Evolutionary conservation across 2,329 filamentous ascomycete genomes (phyloP).

Genomic region (Proliferodiscus dingleyae): DNA sequence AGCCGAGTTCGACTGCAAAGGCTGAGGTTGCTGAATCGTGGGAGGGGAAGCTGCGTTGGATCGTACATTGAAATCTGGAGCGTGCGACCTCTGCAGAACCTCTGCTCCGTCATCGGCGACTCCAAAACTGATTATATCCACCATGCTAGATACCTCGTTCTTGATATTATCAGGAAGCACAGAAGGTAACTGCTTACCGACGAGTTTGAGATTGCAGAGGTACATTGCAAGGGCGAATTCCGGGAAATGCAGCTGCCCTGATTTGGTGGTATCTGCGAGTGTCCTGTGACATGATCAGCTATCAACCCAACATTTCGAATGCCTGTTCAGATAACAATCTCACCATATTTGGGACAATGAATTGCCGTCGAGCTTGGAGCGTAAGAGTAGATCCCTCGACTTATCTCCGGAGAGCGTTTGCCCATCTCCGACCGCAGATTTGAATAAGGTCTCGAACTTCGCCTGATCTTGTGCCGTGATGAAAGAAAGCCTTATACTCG

Average conservation of each 20-base stretch:
- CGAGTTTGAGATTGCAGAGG: conserved; percentile 88
- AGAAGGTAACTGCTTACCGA: conserved; percentile 74
- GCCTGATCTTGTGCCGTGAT: conserved; percentile 92
- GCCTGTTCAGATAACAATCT: conserved; percentile 21
- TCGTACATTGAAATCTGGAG: conserved; percentile 63
- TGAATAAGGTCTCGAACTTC: conserved; percentile 97
- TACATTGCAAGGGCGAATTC: conserved; percentile 99
- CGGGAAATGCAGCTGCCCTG: conserved; percentile 91
- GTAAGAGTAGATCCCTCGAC: conserved; percentile 80
- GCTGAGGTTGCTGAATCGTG: conserved; percentile 63
- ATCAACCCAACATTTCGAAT: conserved; percentile 4
- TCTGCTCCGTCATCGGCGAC: conserved; percentile 66
- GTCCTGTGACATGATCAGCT: conserved; percentile 53
- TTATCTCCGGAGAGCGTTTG: conserved; percentile 89
- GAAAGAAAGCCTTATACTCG: conserved; percentile 90
- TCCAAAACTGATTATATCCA: conserved; percentile 97
- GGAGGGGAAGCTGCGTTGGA: conserved; percentile 46
- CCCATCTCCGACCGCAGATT: conserved; percentile 80
- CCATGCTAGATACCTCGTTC: conserved; percentile 99
- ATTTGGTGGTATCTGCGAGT: conserved; percentile 90
- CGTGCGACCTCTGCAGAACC: conserved; percentile 54
- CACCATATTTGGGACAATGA: conserved; percentile 91
- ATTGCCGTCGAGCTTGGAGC: conserved; percentile 82
- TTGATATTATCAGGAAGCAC: conserved; percentile 77
- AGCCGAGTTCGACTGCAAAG: conserved; percentile 67